Evolutionary conservation across 2,329 filamentous ascomycete species (phyloP), one percentile per base, ranked within the genome.

Genomic region (Parascedosporium putredinis): DNA sequence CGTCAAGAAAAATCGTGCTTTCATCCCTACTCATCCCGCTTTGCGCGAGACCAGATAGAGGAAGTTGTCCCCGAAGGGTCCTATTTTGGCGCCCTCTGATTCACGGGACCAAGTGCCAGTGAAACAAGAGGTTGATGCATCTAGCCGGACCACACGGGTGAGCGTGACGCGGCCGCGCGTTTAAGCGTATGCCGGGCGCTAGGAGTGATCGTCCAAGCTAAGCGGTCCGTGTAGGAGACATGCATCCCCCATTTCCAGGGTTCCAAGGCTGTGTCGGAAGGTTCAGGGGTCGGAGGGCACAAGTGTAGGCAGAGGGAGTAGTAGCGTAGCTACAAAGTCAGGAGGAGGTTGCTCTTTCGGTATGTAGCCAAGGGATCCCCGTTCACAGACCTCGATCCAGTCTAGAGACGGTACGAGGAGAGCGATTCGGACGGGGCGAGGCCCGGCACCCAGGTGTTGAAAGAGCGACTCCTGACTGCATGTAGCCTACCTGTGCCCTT

Each of bases 1-100:
- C 69, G 88, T 83, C 94, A 88, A 76, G 74, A 95, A 96, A 96
- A 95, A 81, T 80, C 88, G 87, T 79, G 71, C 72, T 78, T 45
- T 78, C 76, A 62, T 81, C 78, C 76, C 71, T 56, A 50, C 55
- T 52, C 49, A 42, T 50, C 45, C 50, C 49, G 49, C 58, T 59
- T 60, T 78, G 74, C 67, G 38, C 57, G 59, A 61, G 58, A 57
- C 58, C 56, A 56, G 50, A 55, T 53, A 57, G 75, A 79, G 80
- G 79, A 58, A 68, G 59, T 53, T 23, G 14, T 43, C 7, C 34
- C 22, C 4, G 24, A 33, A 42, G 25, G 36, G 38, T n/a, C 16
- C 10, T 4, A 27, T 22, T 34, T 51, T 74, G 75, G 76, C 74
- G 76, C 65, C 74, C 67, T 60, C 65, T 59, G 50, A 57, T 58